Evolutionary conservation across 345 rosid species (phyloP).

Genomic region (rapeseed (Brassica napus)): DNA sequence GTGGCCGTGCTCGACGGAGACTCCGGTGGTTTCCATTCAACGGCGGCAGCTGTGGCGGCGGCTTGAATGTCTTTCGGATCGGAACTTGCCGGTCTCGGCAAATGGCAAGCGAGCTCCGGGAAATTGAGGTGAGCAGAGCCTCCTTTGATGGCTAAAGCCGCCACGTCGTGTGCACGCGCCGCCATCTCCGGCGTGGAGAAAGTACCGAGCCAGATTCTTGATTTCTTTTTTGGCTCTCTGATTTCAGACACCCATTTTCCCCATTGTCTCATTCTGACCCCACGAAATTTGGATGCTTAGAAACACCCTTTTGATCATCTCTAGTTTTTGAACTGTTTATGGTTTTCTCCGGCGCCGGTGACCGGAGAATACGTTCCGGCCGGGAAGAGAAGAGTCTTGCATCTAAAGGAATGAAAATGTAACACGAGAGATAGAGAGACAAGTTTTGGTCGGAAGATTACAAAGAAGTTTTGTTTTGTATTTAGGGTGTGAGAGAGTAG

Average conservation of each 20-base stretch:
- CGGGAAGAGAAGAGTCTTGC: constrained; percentile 25
- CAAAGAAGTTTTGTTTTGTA: neutral
- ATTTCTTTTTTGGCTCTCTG: constrained; percentile 85
- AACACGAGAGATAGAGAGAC: neutral
- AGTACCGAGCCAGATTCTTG: constrained; percentile 93
- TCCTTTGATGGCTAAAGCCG: constrained; percentile 79
- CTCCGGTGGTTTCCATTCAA: constrained; percentile 36
- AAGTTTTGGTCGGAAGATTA: neutral
- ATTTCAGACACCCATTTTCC: constrained; percentile 97
- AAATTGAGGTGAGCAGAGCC: constrained; percentile 73
- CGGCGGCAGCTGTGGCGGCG: constrained; percentile 78
- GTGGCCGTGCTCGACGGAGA: constrained; percentile 40
- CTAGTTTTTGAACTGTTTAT: constrained; percentile 7
- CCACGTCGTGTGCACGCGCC: constrained; percentile 93
- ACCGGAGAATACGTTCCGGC: constrained; percentile 25
- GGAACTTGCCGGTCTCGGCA: constrained; percentile 66
- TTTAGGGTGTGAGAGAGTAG: constrained; percentile 23
- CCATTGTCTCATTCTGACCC: constrained; percentile 93
- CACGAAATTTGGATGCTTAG: constrained; percentile 58
- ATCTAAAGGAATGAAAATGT: constrained; percentile 11
- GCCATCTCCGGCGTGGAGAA: constrained; percentile 93
- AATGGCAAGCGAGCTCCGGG: constrained; percentile 59
- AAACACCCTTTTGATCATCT: constrained; percentile 19
- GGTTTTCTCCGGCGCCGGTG: constrained; percentile 23
- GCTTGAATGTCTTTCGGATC: constrained; percentile 88